phyloP scores from a whole-genome alignment of 148 eudicot genomes.

The Simmondsia chinensis region DNA sequence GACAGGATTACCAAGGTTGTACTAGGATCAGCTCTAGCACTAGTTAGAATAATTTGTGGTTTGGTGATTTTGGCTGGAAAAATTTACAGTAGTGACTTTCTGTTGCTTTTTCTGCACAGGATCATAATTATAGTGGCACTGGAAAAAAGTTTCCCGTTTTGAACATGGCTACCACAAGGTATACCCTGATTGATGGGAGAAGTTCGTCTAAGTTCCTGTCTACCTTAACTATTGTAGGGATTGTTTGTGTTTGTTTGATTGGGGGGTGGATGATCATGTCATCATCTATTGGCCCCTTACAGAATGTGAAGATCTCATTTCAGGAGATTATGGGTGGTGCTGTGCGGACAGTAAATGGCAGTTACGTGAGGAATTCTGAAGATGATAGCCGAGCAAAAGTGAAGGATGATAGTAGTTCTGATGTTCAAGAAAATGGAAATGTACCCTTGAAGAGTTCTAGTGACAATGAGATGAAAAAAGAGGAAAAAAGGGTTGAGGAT shows the following conservation, averaged over 20 bases:
- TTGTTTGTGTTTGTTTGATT: constrained; percentile 44
- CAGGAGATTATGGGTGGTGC: constrained; percentile 19
- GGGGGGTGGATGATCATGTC: constrained; percentile 58
- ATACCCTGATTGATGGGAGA: constrained; percentile 45
- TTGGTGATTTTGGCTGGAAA: too few species aligned
- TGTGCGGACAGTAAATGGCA: constrained; percentile 11
- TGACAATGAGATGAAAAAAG: constrained; percentile 4
- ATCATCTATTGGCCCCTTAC: constrained; percentile 32
- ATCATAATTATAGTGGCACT: too few species aligned
- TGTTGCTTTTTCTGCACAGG: too few species aligned
- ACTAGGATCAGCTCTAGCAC: too few species aligned
- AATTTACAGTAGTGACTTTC: too few species aligned
- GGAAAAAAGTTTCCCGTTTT: too few species aligned
- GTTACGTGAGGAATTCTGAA: constrained; percentile 19
- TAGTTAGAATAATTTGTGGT: too few species aligned
- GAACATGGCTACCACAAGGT: constrained; percentile 42
- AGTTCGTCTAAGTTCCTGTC: constrained; percentile 33
- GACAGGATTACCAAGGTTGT: too few species aligned
- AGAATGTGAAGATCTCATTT: constrained; percentile 13
- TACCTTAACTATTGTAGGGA: constrained; percentile 22
- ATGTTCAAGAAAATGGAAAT: constrained; percentile 7
- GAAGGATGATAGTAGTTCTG: constrained; percentile 1
- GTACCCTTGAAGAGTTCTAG: constrained; percentile 4
- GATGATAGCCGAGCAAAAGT: constrained; percentile 8
- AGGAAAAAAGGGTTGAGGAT: constrained; percentile 4